Evolutionary conservation across 2,329 filamentous ascomycete genomes (phyloP), one percentile per base, ranked within the genome.

Genomic region (Epichloe brachyelytri): DNA sequence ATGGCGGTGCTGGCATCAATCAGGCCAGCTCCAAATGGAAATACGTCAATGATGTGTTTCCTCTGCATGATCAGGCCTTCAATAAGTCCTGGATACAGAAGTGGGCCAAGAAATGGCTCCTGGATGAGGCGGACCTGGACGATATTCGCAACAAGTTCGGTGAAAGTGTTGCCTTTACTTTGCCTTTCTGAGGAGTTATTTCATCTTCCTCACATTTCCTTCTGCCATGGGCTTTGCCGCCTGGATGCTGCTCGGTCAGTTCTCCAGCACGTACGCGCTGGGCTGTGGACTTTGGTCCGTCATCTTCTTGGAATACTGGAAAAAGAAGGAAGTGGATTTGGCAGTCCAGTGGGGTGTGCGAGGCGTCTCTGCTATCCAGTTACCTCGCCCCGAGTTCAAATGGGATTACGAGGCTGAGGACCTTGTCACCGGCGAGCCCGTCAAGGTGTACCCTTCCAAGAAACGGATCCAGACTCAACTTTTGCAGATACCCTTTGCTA

Each of bases 301-400:
- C 3, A 72, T 91, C 46, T 96, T 96, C 63, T 85, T 95, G 51
- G 91, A 97, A 64, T 95, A 86, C 67, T 97, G 91, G 91, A 95
- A 94, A 71, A 85, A 91, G 60, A 88, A 94, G 65, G 88, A 97
- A 66, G 74, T 83, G 1, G 90, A 97, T 62, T 74, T 97, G 7
- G 83, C 85, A 8, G 80, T 95, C 15, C 80, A 88, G 59, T 97
- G 91, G 91, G 86, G 86, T 14, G 89, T 95, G 3, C 82, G 86
- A 48, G 86, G 86, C 6, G 89, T 95, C 1, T 90, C 86, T 4
- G 78, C 74, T 47, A 88, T 96, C 49, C 87, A 95, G 61, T 80
- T 80, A 43, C 85, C 84, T 57, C 78, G 89, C 45, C 77, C 80
- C 37, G 79, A 91, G 60, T 97, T 95, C 66, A 69, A 79, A 57